phyloP scores from a whole-genome alignment of 2,329 filamentous ascomycete species.

The Aspergillus pseudoviridinutans region DNA sequence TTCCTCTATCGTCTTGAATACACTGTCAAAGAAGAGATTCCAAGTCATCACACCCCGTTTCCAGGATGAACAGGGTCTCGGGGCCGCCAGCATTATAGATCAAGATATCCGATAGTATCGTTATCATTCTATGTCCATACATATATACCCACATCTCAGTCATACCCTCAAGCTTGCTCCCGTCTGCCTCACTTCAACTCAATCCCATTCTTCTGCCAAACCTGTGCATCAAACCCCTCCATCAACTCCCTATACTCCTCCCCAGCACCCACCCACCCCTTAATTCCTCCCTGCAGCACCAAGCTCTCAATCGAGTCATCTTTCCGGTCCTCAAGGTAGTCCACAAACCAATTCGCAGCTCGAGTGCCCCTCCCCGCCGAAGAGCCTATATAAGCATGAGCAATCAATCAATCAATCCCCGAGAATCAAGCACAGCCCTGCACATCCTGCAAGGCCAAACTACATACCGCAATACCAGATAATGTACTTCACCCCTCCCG shows the following conservation, averaged over 20 bases:
- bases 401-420: not conserved
- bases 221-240: slow-evolving; percentile 29
- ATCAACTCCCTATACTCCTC: slow-evolving; percentile 46
- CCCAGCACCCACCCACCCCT: slow-evolving; percentile 51
- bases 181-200: not conserved
- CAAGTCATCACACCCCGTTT: slow-evolving; percentile 28
- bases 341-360: slow-evolving; percentile 54
- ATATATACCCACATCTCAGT: too few species aligned
- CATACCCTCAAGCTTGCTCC: not conserved
- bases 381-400: slow-evolving; percentile 42
- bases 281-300: slow-evolving; percentile 51
- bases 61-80: slow-evolving; percentile 47
- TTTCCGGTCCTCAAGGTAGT: slow-evolving; percentile 44
- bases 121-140: too few species aligned
- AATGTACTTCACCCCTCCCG: slow-evolving; percentile 28
- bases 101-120: slow-evolving; percentile 12
- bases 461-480: slow-evolving; percentile 42
- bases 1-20: slow-evolving; percentile 24
- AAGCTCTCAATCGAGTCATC: slow-evolving; percentile 47
- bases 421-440: not conserved
- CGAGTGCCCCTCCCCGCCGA: slow-evolving; percentile 52
- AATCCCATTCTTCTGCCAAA: not conserved
- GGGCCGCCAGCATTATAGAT: slow-evolving; percentile 29
- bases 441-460: too few species aligned
- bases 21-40: slow-evolving; percentile 18